Evolutionary conservation across 305 asterid genomes (phyloP), one percentile per base, ranked within the genome.

Genomic region (Fraxinus sp.): DNA sequence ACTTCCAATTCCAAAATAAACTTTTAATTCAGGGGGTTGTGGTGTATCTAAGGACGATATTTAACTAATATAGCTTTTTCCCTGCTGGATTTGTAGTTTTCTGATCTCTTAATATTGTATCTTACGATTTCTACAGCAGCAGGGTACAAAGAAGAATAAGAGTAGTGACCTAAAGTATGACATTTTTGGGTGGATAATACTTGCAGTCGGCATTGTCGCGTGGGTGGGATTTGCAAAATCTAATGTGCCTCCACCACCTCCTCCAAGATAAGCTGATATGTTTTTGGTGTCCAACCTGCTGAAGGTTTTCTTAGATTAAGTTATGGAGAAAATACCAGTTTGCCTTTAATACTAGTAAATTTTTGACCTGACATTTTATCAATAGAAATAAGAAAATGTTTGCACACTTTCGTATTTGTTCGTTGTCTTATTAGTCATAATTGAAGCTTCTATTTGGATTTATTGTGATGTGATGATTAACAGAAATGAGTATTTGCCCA

Each of bases 161-260:
- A 86, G 77, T 68, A 89, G 87, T 39, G 93, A 90, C 81, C 88
- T 88, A 46, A 88, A 82, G 59, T 91, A 89, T 3, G 94, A 91
- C 86, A 81, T 90, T 18, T 84, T 83, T 35, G 94, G 94, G 62
- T 91, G 94, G 94, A 49, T 91, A 85, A 87, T 91, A 36, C 91
- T 91, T 73, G 87, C 89, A 1, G 89, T 85, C 6, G 92, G 93
- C 75, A 79, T 90, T 75, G 80, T 89, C 8, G 87, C 87, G 5
- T 89, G 92, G 92, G 81, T 89, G 0, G 92, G 93, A 59, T 86
- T 89, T 77, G 91, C 90, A 43, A 90, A 90, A 83, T 86, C 91
- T 11, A 84, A 90, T 33, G 55, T 85, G 89, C 91, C 91, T 35
- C 90, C 91, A n/a, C 89, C 91, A 41, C 89, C 93, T 72, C 89